A percentile compares a stretch with the other conserved stretches of the same genome.
Evolutionary conservation across 179 eudicot species (phyloP).

Genomic region (Actinidia arguta): DNA sequence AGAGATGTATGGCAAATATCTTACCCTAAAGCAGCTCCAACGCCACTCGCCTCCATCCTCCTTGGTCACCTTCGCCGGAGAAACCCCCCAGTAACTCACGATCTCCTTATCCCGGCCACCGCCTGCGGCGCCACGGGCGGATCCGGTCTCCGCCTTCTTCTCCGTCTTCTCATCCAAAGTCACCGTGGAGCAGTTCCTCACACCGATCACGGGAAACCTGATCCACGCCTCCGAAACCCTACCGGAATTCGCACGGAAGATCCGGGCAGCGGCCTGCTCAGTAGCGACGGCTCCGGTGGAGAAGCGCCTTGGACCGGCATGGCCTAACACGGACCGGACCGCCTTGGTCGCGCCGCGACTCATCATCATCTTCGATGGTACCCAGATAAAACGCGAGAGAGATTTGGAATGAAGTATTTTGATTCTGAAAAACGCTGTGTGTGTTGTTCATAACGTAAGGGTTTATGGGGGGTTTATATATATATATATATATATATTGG

Average conservation of each 20-base stretch:
- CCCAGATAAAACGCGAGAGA: background rate
- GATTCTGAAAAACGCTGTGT: background rate
- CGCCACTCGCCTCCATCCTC: conserved; percentile 61
- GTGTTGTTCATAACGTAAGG: background rate
- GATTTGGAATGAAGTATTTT: background rate
- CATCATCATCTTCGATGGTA: conserved; percentile 38
- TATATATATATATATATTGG: background rate
- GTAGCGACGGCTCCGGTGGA: conserved; percentile 19
- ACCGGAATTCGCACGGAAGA: background rate
- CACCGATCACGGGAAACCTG: conserved; percentile 37
- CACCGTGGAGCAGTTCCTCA: conserved; percentile 31
- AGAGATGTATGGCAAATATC: too few species aligned
- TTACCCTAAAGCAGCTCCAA: conserved; percentile 56
- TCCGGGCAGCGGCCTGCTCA: background rate
- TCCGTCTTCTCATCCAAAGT: conserved; percentile 28
- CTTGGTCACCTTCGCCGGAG: conserved; percentile 46
- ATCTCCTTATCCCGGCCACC: conserved; percentile 26
- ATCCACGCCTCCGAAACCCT: conserved; percentile 16
- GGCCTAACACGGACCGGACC: conserved; percentile 33
- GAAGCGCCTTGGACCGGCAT: conserved; percentile 44
- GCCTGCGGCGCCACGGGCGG: background rate
- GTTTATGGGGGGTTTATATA: conserved; percentile 20
- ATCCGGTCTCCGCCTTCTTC: conserved; percentile 18
- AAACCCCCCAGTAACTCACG: conserved; percentile 63
- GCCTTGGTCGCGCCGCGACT: conserved; percentile 46